Evolutionary conservation across 164 flowering plant species (phyloP).

Genomic region (Nymphaea thermarum): DNA sequence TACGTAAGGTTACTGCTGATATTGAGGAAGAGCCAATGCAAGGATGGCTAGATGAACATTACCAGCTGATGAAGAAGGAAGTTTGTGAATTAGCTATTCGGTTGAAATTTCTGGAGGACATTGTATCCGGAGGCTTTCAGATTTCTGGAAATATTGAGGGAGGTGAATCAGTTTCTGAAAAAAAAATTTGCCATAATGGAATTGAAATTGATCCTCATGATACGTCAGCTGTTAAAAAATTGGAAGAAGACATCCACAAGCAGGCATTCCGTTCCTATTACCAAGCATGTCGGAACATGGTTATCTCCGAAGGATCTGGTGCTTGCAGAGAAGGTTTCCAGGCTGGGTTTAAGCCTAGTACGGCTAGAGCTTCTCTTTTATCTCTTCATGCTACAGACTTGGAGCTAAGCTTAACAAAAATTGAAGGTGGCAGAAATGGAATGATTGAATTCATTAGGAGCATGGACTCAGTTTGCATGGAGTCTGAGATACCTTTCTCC

Average conservation of each 20-base stretch:
- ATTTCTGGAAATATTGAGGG: constrained; percentile 30
- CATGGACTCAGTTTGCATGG: constrained; percentile 72
- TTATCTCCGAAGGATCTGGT: constrained; percentile 75
- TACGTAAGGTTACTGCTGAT: constrained; percentile 74
- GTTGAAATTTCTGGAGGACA: constrained; percentile 69
- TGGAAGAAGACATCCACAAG: constrained; percentile 66
- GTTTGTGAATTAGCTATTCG: constrained; percentile 85
- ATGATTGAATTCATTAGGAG: constrained; percentile 76
- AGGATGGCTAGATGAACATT: constrained; percentile 99
- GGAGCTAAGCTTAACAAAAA: constrained; percentile 58
- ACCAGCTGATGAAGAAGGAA: constrained; percentile 72
- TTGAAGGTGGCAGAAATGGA: constrained; percentile 90
- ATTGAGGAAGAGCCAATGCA: constrained; percentile 98
- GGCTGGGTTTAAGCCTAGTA: constrained; percentile 78
- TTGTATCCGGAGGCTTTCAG: constrained; percentile 26
- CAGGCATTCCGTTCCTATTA: constrained; percentile 79
- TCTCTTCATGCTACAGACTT: constrained; percentile 65
- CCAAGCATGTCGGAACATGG: constrained; percentile 62
- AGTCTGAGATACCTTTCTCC: constrained; percentile 75
- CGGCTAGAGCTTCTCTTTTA: constrained; percentile 67
- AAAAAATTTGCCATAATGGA: constrained; percentile 36
- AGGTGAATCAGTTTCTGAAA: constrained; percentile 17
- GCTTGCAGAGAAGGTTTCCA: constrained; percentile 82
- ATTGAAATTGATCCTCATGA: constrained; percentile 61
- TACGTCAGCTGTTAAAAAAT: constrained; percentile 34